Conservation (phyloP, 176 grass and related monocot genomes). For the Thinopyrum elongatum region DNA sequence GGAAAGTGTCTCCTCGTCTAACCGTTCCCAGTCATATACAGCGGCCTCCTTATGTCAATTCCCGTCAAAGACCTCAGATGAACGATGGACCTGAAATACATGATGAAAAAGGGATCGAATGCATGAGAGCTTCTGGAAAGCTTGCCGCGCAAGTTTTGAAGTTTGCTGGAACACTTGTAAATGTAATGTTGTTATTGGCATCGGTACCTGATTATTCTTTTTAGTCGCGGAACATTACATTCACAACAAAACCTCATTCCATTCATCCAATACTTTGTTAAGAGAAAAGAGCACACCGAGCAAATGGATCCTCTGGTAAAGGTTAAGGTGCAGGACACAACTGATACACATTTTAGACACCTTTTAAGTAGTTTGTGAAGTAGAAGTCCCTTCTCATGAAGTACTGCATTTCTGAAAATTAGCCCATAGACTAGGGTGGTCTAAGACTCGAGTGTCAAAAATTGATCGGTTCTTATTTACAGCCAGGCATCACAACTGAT, state of each 20-base stretch:
- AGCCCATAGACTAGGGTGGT: background rate
- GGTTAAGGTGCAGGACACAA: slow-evolving; percentile 11
- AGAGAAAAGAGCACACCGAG: background rate
- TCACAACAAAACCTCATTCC: background rate
- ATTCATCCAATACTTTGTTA: background rate
- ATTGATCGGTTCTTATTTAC: slow-evolving; percentile 47
- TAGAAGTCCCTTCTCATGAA: slow-evolving; percentile 1
- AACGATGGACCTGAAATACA: slow-evolving; percentile 71
- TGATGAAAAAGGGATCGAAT: slow-evolving; percentile 78
- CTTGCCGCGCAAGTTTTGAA: slow-evolving; percentile 93
- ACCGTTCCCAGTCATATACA: slow-evolving; percentile 79
- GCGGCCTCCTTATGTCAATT: slow-evolving; percentile 72
- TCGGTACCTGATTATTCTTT: slow-evolving; percentile 13
- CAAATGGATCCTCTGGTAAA: background rate
- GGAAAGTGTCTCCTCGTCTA: slow-evolving; percentile 81
- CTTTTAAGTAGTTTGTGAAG: slow-evolving; percentile 6
- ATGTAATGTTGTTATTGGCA: slow-evolving; percentile 57
- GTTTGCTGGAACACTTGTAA: slow-evolving; percentile 76
- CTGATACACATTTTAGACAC: background rate
- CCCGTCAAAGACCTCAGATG: slow-evolving; percentile 53
- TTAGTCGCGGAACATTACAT: slow-evolving; percentile 13
- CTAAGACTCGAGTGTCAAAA: slow-evolving; percentile 18
- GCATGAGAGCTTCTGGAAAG: slow-evolving; percentile 88
- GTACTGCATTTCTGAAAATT: background rate
- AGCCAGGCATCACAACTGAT: slow-evolving; percentile 94